A percentile compares a stretch with the other conserved stretches of the same genome.
Conservation (phyloP, 1,284 basidiomycete genomes). For the Puccinia coronata region DNA sequence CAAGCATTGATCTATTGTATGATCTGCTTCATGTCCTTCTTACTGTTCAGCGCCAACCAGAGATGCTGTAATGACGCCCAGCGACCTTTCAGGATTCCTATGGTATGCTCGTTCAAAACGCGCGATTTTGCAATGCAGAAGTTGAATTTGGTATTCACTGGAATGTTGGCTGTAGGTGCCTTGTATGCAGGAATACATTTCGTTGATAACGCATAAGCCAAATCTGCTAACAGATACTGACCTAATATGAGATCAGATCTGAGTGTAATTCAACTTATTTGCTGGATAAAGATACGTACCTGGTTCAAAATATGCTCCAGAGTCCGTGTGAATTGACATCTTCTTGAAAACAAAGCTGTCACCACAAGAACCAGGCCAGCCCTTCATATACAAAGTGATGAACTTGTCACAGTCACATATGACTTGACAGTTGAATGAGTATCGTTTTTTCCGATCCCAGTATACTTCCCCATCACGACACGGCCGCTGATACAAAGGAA, state of each 20-base stretch:
- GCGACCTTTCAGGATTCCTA: conserved; percentile 34
- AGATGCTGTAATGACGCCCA: conserved; percentile 21
- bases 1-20: background rate
- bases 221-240: conserved; percentile 26
- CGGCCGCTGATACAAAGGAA: conserved; percentile 16
- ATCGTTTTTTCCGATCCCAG: background rate
- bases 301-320: background rate
- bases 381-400: conserved; percentile 16
- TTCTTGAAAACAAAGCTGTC: background rate
- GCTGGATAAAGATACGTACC: background rate
- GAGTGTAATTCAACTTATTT: background rate
- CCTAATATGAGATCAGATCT: background rate
- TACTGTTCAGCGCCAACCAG: background rate
- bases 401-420: conserved; percentile 34
- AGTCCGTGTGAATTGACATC: background rate
- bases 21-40: background rate
- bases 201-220: background rate
- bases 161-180: background rate
- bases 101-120: conserved; percentile 21
- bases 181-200: conserved; percentile 19
- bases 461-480: conserved; percentile 1
- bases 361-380: conserved; percentile 39
- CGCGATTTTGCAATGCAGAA: conserved; percentile 11
- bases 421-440: conserved; percentile 16
- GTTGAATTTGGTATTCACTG: conserved; percentile 11